Base-by-base conservation (phyloP, 2,329 filamentous ascomycete species). In the Xylaria multiplex region DNA sequence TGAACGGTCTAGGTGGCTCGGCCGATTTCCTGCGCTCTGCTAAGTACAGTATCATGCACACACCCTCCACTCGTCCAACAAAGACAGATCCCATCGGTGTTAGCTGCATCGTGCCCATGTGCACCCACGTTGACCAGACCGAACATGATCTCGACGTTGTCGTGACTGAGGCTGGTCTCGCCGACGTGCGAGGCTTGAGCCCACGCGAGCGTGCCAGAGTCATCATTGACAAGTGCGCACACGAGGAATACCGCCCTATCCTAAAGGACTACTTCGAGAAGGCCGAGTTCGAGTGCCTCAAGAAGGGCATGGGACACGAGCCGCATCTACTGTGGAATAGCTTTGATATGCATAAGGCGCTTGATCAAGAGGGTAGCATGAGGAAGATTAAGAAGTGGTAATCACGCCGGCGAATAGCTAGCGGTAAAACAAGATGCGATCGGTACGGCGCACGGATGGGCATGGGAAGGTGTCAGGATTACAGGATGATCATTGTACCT, bases 41-140 rank as follows among this genome's bases (percentile, higher is more conserved):
- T 62, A 92, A 92, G 76, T 92, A 96, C 85, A 90, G 87, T 74
- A 96, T 97, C 84, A 96, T 97, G 93, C 93, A 97, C 84, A 96
- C 93, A 0, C 93, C 93, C 1, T 92, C 88, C 22, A 90, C 91
- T 1, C 87, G 93, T 24, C 93, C 93, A 11, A 88, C 86, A 74
- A 96, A 96, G 85, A 90, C 86, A 14, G 93, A 97, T 78, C 92
- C 92, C 1, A 88, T 89, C 64, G 93, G 93, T 71, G 88, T 97
- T 63, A 90, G 85, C 71, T 96, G 92, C 81, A 96, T 97, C 74
- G 92, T 97, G n/a, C 93, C 93, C 66, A 95, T 96, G 91, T 93
- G 90, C 81, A 96, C 93, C 3, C 93, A 97, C 81, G 85, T 96
- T 71, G 93, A 97, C 80, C 93, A 96, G 85, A 97, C 93, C 0